Conservation (phyloP, 306 rosid species). For the Cucurbita moschata region DNA sequence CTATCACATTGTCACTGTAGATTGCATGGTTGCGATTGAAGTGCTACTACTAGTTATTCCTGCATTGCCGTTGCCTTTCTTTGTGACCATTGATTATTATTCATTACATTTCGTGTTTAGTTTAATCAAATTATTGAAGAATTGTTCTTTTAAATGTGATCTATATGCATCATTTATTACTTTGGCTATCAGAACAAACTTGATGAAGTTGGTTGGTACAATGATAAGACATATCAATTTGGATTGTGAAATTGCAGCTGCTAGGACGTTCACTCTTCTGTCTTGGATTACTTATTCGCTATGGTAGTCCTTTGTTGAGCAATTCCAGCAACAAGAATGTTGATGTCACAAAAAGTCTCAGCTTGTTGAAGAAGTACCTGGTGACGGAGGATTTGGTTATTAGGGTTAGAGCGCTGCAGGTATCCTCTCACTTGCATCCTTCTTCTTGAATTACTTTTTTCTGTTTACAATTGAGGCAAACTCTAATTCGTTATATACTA, state of each 20-base stretch:
- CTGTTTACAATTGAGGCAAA: conserved; percentile 7
- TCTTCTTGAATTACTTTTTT: background rate
- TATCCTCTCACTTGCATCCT: conserved; percentile 5
- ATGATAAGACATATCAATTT: background rate
- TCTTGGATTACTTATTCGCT: conserved; percentile 85
- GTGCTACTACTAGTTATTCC: background rate
- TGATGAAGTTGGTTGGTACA: background rate
- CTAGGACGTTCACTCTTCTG: conserved; percentile 89
- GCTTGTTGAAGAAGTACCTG: conserved; percentile 59
- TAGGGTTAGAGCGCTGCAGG: conserved; percentile 89
- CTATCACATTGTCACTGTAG: background rate
- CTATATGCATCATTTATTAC: background rate
- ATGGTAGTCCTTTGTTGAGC: conserved; percentile 53
- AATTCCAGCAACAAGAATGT: conserved; percentile 31
- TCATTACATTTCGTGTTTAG: background rate
- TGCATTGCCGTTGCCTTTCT: background rate
- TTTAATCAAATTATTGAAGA: background rate
- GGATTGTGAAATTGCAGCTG: conserved; percentile 37
- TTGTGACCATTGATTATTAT: background rate
- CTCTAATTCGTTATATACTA: conserved; percentile 17
- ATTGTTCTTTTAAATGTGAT: background rate
- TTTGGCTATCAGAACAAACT: background rate
- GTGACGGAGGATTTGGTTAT: conserved; percentile 49
- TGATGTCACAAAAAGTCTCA: conserved; percentile 44
- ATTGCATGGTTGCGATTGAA: background rate